Base-by-base conservation (phyloP, 2,329 filamentous ascomycete genomes). In the Paracoccidioides brasiliensis region DNA sequence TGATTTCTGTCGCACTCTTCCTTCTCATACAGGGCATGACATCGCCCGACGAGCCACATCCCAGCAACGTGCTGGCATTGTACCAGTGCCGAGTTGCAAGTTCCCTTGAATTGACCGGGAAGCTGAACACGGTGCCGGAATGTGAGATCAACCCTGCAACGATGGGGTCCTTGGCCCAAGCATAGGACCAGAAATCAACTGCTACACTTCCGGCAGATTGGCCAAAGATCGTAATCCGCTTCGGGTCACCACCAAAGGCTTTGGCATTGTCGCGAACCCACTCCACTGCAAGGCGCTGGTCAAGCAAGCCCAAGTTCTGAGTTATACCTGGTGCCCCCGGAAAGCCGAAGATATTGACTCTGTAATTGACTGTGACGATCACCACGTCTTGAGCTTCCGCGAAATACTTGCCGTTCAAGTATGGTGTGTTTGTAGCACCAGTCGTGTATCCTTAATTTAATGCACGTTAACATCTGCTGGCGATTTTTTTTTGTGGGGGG, bases 211-310 rank as follows among this genome's bases (percentile, higher is more conserved):
- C 75, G 1, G 75, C 71, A 3, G 72, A 74, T 60, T 77, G 72
- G 2, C 76, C 76, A 62, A 72, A 76, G 15, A 77, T 66, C 0
- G 70, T 70, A 58, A 78, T 76, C n/a, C 66, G 65, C 1, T 64
- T 51, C 1, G 72, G 66, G 57, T 78, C 74, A 14, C 79, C 79
- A 15, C 77, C 77, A 58, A 81, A 81, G 0, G 66, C 64, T 7
- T 62, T 70, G 30, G 80, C 76, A 61, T 80, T 79, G 45, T 73
- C 68, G 3, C 68, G 68, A 0, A 78, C 64, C 78, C 78, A 81
- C 63, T 80, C 74, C 0, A 80, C 62, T 0, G 76, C 77, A 12
- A 73, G 60, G 1, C 79, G 72, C 60, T 80, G 78, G 58, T 82
- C 79, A 4, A 74, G 69, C 5, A 81, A 64, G 1, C 77, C 79